A percentile compares a stretch with the other conserved stretches of the same genome.
These are phyloP conservation scores for Austroboletus novae-zelandiae DNA, from an alignment of 1,284 basidiomycete species.

Conservation along the genomic window DNA sequence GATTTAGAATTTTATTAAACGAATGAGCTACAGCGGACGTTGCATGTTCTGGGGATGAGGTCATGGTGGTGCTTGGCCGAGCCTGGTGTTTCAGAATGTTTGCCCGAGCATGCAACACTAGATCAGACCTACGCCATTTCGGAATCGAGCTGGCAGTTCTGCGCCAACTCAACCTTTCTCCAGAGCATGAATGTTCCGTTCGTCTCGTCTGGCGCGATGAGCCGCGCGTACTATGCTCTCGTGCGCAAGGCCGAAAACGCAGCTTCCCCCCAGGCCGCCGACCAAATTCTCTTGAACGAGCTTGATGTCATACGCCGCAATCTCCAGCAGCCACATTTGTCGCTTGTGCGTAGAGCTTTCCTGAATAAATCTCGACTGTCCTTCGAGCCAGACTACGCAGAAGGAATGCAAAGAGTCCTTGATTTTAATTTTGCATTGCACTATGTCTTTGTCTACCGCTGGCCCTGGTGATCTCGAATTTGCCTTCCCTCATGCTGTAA, in stretches of 20 bases:
- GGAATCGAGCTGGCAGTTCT: background rate
- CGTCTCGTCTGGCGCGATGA: constrained; percentile 70
- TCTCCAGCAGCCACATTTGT: constrained; percentile 46
- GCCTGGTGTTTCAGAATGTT: constrained; percentile 1
- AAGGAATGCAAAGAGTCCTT: constrained; percentile 59
- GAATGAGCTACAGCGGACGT: constrained; percentile 57
- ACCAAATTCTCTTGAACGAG: constrained; percentile 56
- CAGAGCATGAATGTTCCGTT: constrained; percentile 67
- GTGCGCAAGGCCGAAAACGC: constrained; percentile 68
- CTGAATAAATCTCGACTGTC: background rate
- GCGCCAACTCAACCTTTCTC: background rate
- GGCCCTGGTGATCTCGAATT: constrained; percentile 52
- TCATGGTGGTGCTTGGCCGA: constrained; percentile 18
- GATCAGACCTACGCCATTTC: constrained; percentile 19
- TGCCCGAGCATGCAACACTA: constrained; percentile 4
- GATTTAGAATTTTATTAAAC: constrained; percentile 74
- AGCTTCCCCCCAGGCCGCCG: constrained; percentile 49
- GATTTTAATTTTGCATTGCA: constrained; percentile 67
- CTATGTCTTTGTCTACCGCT: constrained; percentile 46
- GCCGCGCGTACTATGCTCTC: constrained; percentile 67
- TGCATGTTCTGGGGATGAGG: constrained; percentile 22
- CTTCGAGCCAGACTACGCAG: constrained; percentile 34
- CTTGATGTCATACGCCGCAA: constrained; percentile 53
- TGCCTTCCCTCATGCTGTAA: constrained; percentile 68
- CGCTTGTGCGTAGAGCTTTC: constrained; percentile 43